phyloP scores from a whole-genome alignment of 768 basidiomycete species.

The Boletus insuetus region DNA sequence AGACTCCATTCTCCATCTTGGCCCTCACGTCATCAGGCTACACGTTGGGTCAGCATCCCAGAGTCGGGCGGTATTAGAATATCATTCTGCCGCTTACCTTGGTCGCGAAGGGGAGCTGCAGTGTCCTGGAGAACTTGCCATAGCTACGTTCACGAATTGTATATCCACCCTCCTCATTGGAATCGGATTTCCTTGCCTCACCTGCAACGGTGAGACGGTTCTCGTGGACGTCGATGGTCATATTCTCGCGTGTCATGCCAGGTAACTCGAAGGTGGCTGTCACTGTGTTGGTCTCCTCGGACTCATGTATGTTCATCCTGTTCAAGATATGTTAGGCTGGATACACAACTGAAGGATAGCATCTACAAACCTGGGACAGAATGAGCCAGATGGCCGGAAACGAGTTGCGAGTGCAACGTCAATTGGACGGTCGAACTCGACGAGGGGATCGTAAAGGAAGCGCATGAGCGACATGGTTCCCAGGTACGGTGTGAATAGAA shows the following conservation, averaged over 20 bases:
- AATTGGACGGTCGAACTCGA: not conserved
- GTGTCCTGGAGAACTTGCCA: constrained; percentile 44
- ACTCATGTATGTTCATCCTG: constrained; percentile 48
- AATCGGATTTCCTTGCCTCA: constrained; percentile 12
- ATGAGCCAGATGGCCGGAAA: not conserved
- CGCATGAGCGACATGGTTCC: not conserved
- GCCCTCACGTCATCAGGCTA: constrained; percentile 48
- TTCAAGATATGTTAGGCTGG: no score
- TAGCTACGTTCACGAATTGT: constrained; percentile 42
- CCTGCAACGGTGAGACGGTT: constrained; percentile 31
- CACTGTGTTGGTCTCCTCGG: constrained; percentile 38
- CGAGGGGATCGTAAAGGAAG: not conserved
- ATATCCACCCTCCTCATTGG: constrained; percentile 37
- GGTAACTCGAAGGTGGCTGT: constrained; percentile 57
- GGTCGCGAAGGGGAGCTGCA: constrained; percentile 46
- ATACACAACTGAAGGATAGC: no score
- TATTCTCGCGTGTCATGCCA: constrained; percentile 47
- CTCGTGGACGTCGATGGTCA: constrained; percentile 47
- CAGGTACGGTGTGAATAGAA: no score
- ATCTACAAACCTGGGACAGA: no score
- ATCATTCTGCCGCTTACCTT: constrained; percentile 33
- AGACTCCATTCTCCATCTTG: constrained; percentile 44
- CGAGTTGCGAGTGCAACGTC: not conserved
- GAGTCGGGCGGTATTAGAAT: no score
- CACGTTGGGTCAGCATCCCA: not conserved